These are phyloP conservation scores for Cardamine resedifolia DNA, from an alignment of 345 rosid species.

Conservation along the genomic window DNA sequence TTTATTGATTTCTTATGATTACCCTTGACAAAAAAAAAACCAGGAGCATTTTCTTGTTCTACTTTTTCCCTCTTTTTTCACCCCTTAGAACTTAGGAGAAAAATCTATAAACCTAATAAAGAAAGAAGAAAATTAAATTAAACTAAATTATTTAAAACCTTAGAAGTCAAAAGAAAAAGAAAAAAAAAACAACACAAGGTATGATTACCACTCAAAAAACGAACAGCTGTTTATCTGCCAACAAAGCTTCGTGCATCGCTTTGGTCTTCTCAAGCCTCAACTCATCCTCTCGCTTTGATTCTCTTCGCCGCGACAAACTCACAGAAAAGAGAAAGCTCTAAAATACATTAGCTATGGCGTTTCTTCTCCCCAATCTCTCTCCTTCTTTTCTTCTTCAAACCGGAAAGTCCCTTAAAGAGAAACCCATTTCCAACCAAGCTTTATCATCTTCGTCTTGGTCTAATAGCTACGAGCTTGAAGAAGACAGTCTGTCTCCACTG, in stretches of 20 bases:
- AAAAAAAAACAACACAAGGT: background rate
- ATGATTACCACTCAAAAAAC: slow-evolving; percentile 53
- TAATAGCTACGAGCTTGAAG: background rate
- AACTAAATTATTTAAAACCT: too few species aligned
- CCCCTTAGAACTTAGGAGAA: too few species aligned
- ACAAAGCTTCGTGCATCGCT: slow-evolving; percentile 19
- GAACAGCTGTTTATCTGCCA: slow-evolving; percentile 19
- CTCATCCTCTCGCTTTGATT: slow-evolving; percentile 3
- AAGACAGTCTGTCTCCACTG: slow-evolving; percentile 24
- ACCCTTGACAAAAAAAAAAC: background rate
- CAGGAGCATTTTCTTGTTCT: background rate
- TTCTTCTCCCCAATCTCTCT: slow-evolving; percentile 74
- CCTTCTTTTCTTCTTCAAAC: slow-evolving; percentile 53
- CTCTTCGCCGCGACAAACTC: slow-evolving; percentile 29
- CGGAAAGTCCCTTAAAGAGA: slow-evolving; percentile 47
- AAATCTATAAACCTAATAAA: background rate
- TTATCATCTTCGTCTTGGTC: slow-evolving; percentile 1
- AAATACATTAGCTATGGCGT: slow-evolving; percentile 54
- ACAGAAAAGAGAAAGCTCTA: background rate
- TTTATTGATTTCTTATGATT: background rate
- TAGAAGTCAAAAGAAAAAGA: background rate
- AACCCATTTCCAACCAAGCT: slow-evolving; percentile 27
- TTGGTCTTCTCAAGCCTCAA: slow-evolving; percentile 14
- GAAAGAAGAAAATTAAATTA: too few species aligned
- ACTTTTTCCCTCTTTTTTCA: too few species aligned